These are phyloP conservation scores for Colletotrichum viniferum DNA, from an alignment of 2,329 filamentous ascomycete genomes.

Conservation along the genomic window DNA sequence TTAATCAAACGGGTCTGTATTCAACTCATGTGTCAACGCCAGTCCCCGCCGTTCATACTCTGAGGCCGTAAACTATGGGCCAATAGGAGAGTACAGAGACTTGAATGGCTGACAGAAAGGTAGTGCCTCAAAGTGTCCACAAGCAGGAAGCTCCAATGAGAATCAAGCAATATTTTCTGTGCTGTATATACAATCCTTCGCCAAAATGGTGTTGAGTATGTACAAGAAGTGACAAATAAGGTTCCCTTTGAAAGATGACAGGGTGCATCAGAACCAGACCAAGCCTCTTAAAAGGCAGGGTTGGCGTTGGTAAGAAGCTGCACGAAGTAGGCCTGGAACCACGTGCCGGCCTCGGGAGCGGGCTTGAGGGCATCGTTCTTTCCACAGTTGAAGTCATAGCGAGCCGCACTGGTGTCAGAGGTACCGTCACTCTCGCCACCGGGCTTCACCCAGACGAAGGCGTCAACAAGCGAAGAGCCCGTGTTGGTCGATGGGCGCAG, in stretches of 20 bases:
- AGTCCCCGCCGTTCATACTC: not conserved
- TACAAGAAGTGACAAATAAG: not conserved
- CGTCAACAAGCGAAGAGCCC: conserved; percentile 62
- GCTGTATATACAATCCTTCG: not conserved
- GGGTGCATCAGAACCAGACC: not conserved
- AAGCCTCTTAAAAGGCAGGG: conserved; percentile 44
- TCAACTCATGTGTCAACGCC: not conserved
- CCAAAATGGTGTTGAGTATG: not conserved
- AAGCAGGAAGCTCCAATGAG: not conserved
- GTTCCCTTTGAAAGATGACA: not conserved
- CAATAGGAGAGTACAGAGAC: not conserved
- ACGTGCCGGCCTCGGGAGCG: conserved; percentile 72
- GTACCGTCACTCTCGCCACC: conserved; percentile 63
- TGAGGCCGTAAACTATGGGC: not conserved
- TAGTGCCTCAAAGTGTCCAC: not conserved
- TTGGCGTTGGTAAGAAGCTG: conserved; percentile 61
- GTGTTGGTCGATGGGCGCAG: conserved; percentile 67
- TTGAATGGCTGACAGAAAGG: not conserved
- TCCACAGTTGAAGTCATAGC: conserved; percentile 62
- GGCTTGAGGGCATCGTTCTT: conserved; percentile 61
- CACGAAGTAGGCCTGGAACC: conserved; percentile 68
- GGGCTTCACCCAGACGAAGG: conserved; percentile 75
- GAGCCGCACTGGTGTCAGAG: conserved; percentile 49
- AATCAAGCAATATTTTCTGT: not conserved
- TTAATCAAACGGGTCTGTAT: not conserved